Percentiles rank a stretch among this genome's conserved stretches.
Conservation (phyloP, 2,329 filamentous ascomycete species). For the Apiospora saccharicola region DNA sequence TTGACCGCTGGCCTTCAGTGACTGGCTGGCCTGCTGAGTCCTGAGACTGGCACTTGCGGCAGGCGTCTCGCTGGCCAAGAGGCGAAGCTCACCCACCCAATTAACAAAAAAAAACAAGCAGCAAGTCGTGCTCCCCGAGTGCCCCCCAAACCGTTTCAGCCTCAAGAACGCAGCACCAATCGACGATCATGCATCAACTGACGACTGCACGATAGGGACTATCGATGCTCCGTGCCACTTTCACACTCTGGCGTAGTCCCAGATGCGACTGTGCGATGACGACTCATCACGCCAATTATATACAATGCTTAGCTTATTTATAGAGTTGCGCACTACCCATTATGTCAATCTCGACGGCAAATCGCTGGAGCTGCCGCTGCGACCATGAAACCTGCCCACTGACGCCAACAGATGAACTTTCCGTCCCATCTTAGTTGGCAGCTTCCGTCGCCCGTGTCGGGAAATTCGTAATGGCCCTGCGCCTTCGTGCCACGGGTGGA, state of each 20-base stretch:
- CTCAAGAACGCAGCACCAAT: slow-evolving; percentile 32
- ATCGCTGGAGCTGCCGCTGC: not conserved
- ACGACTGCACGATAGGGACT: not conserved
- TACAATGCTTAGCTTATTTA: not conserved
- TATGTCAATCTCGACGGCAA: not conserved
- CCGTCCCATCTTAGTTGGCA: not conserved
- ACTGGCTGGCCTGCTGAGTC: not conserved
- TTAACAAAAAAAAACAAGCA: not conserved
- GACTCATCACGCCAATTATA: slow-evolving; percentile 3
- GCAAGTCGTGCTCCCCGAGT: no score
- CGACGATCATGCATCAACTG: slow-evolving; percentile 34
- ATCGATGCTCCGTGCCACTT: slow-evolving; percentile 13
- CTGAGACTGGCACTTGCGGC: not conserved
- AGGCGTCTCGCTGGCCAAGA: slow-evolving; percentile 10
- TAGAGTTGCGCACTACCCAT: not conserved
- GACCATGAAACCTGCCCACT: not conserved
- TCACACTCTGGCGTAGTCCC: not conserved
- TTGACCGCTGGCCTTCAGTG: not conserved
- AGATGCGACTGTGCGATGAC: not conserved
- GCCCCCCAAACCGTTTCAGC: slow-evolving; percentile 36
- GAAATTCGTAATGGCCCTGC: slow-evolving; percentile 18
- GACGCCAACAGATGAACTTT: not conserved
- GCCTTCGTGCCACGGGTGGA: not conserved
- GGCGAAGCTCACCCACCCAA: not conserved
- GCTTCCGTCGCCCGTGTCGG: slow-evolving; percentile 9